Evolutionary conservation across 148 eudicot species (phyloP), one percentile per base, ranked within the genome.

Genomic region (Rhododendron ferrugineum): DNA sequence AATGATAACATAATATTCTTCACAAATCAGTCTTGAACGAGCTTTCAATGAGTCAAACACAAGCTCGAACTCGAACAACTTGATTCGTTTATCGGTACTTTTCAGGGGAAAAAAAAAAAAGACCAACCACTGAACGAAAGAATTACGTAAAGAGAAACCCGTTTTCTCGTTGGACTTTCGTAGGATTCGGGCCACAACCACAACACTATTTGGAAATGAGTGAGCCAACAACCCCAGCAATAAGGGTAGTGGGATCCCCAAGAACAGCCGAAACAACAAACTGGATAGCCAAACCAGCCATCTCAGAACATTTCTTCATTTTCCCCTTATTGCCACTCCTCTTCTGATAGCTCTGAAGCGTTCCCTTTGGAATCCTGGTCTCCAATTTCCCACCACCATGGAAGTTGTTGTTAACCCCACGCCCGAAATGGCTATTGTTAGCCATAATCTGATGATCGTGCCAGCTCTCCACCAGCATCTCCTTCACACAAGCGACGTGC

Each of bases 231-330:
- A 92, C 89, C 30, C 92, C 97, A 74, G 94, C 98, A 87, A 97
- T 94, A 37, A 97, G 93, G 87, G 99, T 83, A 2, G 99, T 95
- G 40, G 99, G 99, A 89, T 97, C 99, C 4, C 99, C 99, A 86
- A 97, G 95, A 80, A 97, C 92, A 36, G 98, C 99, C 0, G 98
- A 97, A 50, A 97, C 90, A 28, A 97, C 92, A 86, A 97, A 91
- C 85, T 95, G 98, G 75, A 97, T 84, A 28, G 93, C 95, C 89
- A 95, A 89, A 28, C 91, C 94, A 85, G 98, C 99, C 90, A 94
- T 87, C 86, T 94, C 96, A 83, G 98, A 94, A 66, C 96, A 94
- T 78, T 94, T 93, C 81, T 89, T 86, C 56, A 91, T 91, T 85
- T 95, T 95, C 1, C 94, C 95, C 84, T 93, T 70, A 14, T 70